Evolutionary conservation across 352 stramenopile genomes (phyloP), one percentile per base, ranked within the genome.

Genomic region (Globisporangium canariense): DNA sequence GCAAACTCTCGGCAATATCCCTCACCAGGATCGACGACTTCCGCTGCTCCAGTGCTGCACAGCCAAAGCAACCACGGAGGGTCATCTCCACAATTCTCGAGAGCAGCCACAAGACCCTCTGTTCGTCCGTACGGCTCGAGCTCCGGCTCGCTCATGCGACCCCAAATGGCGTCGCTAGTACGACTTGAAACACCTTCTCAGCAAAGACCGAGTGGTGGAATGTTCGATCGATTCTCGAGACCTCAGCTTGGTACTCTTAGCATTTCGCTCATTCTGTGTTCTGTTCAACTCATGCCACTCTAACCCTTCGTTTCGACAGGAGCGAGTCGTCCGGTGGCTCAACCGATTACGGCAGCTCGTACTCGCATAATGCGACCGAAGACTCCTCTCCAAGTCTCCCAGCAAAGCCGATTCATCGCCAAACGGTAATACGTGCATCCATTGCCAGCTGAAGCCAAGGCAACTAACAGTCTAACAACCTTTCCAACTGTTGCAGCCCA

Each of bases 291-390:
- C 41, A 0, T 41, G 6, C 14, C n/a, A 64, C 47, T 8, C 58
- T 69, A 64, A 67, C 46, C 16, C 40, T 34, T 52, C 1, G 25
- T 55, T 62, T 25, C 25, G 52, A 62, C 13, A 58, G 64, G 49
- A 16, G 71, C 65, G 57, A 64, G 58, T 38, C 77, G 77, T 16
- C 65, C 76, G 32, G 50, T 68, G 0, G 56, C 86, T 32, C 81
- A 89, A 46, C 67, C 72, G 38, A 66, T 91, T 0, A 68, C 73
- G 13, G 69, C 57, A 9, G 56, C 70, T 53, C 77, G 80, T 65
- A 78, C 75, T 58, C 78, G 79, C 3, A 85, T 91, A 9, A 50
- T 89, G 58, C 77, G 81, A 51, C 84, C 81, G 16, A 93, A 91
- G 62, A 93, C 81, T 2, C 84, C 84, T n/a, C 34, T 89, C 3